Evolutionary conservation across 257 asterid species (phyloP).

Genomic region (Leptodermis oblonga): DNA sequence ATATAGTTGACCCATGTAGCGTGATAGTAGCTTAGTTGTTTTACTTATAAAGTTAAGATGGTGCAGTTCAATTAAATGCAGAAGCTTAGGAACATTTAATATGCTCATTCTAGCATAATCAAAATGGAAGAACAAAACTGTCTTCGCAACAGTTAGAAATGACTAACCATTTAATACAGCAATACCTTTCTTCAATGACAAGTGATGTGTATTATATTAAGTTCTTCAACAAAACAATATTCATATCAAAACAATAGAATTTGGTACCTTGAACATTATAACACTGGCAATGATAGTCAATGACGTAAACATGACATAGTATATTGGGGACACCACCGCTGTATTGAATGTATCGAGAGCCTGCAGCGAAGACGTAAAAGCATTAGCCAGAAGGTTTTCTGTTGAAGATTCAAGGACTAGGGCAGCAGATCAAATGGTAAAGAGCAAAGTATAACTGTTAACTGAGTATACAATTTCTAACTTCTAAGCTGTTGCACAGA

Average conservation of each 20-base stretch:
- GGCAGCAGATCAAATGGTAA: neutral
- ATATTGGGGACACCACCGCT: constrained; percentile 38
- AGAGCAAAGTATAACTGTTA: neutral
- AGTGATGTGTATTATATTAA: neutral
- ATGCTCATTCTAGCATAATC: neutral
- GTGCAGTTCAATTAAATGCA: neutral
- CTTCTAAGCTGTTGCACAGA: neutral
- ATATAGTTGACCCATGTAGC: no score
- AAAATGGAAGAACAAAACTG: neutral
- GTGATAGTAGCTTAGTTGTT: no score
- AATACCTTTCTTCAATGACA: neutral
- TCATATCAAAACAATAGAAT: neutral
- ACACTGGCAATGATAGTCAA: constrained; percentile 37
- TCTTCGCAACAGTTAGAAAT: neutral
- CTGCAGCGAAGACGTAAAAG: constrained; percentile 21
- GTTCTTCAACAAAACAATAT: neutral
- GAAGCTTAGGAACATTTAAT: neutral
- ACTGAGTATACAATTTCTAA: neutral
- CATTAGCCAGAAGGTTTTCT: constrained; percentile 5
- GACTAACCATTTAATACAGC: neutral
- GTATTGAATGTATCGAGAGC: constrained; percentile 40
- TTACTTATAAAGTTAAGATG: neutral
- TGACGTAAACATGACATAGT: constrained; percentile 38
- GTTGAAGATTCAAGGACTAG: neutral
- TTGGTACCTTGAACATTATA: constrained; percentile 37